These are phyloP conservation scores for Ceratobasidium sp. DNA, from an alignment of 1,284 basidiomycete genomes.

Conservation along the genomic window DNA sequence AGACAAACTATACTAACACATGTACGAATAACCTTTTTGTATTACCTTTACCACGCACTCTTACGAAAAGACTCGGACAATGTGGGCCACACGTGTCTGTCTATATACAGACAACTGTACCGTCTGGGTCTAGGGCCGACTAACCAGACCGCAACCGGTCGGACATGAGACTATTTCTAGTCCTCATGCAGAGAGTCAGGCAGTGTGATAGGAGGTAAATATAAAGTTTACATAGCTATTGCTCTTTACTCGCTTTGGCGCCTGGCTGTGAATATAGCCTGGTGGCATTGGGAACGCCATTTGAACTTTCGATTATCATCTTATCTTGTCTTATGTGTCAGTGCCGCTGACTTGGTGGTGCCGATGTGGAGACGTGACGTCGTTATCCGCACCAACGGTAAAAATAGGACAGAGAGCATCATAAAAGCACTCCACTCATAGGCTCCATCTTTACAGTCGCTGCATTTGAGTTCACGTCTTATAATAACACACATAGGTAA, in stretches of 20 bases:
- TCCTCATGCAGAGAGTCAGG: no score
- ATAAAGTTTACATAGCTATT: no score
- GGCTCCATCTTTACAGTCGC: neutral
- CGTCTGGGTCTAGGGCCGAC: neutral
- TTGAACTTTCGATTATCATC: no score
- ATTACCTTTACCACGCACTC: neutral
- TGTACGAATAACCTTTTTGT: neutral
- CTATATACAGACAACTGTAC: neutral
- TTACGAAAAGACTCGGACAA: neutral
- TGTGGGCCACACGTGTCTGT: neutral
- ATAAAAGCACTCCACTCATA: neutral
- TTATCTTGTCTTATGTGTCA: no score
- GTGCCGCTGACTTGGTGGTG: no score
- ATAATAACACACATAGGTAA: neutral
- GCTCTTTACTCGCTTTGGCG: no score
- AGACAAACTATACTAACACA: constrained; percentile 11
- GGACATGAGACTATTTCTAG: neutral
- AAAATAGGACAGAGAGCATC: neutral
- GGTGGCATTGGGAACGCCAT: no score
- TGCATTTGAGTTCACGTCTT: neutral
- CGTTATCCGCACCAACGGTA: no score
- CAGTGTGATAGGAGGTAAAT: no score
- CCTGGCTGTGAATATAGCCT: no score
- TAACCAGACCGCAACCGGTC: neutral
- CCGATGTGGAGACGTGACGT: no score